phyloP scores from a whole-genome alignment of 1,284 basidiomycete genomes.

The Ustilago shanxiensis region DNA sequence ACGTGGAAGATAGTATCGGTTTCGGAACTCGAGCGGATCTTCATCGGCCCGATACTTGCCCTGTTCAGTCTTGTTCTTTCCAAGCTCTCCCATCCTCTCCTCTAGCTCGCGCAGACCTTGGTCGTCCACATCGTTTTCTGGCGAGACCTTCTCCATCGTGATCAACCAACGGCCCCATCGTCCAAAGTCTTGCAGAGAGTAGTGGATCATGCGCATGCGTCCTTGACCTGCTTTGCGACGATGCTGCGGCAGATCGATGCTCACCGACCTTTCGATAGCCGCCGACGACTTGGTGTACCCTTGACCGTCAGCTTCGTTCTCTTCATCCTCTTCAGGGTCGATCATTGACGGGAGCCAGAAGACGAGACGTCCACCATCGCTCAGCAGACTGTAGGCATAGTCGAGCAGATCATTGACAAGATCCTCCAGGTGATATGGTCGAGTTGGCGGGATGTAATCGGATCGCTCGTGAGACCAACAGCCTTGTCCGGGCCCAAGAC shows the following conservation, averaged over 20 bases:
- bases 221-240: constrained; percentile 43
- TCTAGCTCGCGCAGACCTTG: constrained; percentile 37
- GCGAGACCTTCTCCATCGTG: constrained; percentile 60
- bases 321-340: constrained; percentile 50
- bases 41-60: constrained; percentile 52
- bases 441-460: constrained; percentile 77
- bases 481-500: constrained; percentile 46
- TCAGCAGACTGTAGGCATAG: constrained; percentile 85
- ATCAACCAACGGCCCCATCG: constrained; percentile 82
- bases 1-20: constrained; percentile 51
- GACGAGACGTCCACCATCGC: constrained; percentile 87
- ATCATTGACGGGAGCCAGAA: constrained; percentile 75
- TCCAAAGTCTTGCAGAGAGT: constrained; percentile 93
- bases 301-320: constrained; percentile 35
- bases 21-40: constrained; percentile 60
- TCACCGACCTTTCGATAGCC: constrained; percentile 74
- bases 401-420: constrained; percentile 85
- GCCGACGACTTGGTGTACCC: constrained; percentile 73
- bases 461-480: constrained; percentile 61
- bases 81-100: constrained; percentile 38
- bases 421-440: constrained; percentile 91
- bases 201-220: constrained; percentile 74
- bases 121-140: constrained; percentile 44
- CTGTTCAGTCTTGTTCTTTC: constrained; percentile 46
- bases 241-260: constrained; percentile 72